Evolutionary conservation across 2,329 filamentous ascomycete genomes (phyloP), one percentile per base, ranked within the genome.

Genomic region (Claviceps spartinae): DNA sequence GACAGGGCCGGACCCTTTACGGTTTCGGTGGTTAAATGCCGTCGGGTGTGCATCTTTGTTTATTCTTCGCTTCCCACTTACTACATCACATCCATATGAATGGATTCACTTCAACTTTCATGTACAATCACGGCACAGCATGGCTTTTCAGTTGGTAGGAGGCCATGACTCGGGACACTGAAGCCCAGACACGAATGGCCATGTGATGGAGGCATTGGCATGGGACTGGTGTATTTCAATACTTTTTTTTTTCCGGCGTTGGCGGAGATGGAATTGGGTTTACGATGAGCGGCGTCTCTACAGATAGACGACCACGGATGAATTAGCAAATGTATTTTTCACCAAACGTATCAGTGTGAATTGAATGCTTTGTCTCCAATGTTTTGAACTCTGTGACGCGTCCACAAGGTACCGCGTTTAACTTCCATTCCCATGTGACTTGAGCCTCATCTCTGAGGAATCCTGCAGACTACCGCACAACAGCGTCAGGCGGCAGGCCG

Each of bases 1-100:
- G 80, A 69, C 80, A 83, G 72, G 80, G 80, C 67, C 78, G 85
- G 66, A 86, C 86, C 67, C 84, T 90, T 60, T 91, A 90, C 78
- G 86, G 86, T 76, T 90, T 90, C 79, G 86, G 86, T 79, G 86
- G 86, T 79, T 91, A 86, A 82, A 41, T 55, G 45, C 51, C 13
- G 47, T 18, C 47, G 11, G 36, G 8, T 30, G 37, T 3, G 14
- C 20, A 14, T 34, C 5, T 22, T 16, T 37, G 44, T 48, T 24
- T 13, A 16, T 45, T 22, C 37, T n/a, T 45, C 30, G 5, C 11
- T 41, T 16, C 40, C 11, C 38, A 18, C 16, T 34, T 14, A 11
- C 4, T 9, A 24, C 8, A 45, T 41, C 34, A 45, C 34, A 34
- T 22, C 13, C 20, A 47, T 26, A 38, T 13, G 30, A 20, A 18